phyloP scores from a whole-genome alignment of 2,329 filamentous ascomycete genomes.

The Ophiocordyceps robertsii region DNA sequence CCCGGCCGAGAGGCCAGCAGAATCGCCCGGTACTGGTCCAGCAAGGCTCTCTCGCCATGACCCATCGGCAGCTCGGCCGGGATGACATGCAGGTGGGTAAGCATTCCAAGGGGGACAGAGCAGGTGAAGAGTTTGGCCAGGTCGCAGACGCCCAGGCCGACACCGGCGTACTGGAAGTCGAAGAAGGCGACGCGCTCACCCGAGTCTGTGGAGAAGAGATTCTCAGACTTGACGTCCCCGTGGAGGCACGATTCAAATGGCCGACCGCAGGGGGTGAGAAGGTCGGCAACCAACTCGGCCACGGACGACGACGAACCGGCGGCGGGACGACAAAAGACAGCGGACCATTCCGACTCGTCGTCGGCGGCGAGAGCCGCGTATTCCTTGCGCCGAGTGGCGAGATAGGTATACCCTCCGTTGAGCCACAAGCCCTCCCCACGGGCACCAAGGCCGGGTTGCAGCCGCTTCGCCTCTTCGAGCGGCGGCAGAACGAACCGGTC shows the following conservation, averaged over 20 bases:
- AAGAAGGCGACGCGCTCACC: slow-evolving; percentile 47
- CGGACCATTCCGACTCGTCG: slow-evolving; percentile 39
- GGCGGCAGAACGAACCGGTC: slow-evolving; percentile 36
- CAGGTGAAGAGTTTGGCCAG: slow-evolving; percentile 55
- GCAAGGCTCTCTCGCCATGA: slow-evolving; percentile 33
- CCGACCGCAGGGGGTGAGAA: slow-evolving; percentile 31
- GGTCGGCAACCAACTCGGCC: slow-evolving; percentile 37
- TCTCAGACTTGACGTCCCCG: slow-evolving; percentile 58
- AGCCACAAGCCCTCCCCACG: slow-evolving; percentile 34
- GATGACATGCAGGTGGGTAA: slow-evolving; percentile 20
- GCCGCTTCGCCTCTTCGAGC: slow-evolving; percentile 33
- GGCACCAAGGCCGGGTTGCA: slow-evolving; percentile 4
- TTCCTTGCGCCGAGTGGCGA: slow-evolving; percentile 47
- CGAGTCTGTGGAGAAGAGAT: slow-evolving; percentile 41
- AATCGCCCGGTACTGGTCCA: slow-evolving; percentile 32
- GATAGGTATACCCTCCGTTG: slow-evolving; percentile 57
- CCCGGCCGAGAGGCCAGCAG: slow-evolving; percentile 13
- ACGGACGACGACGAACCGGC: slow-evolving; percentile 17
- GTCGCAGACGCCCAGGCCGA: slow-evolving; percentile 52
- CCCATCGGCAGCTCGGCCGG: slow-evolving; percentile 31
- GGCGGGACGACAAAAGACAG: slow-evolving; percentile 26
- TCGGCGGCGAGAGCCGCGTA: slow-evolving; percentile 34
- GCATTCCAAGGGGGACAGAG: slow-evolving; percentile 42
- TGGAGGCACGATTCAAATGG: slow-evolving; percentile 45
- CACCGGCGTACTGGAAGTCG: slow-evolving; percentile 56